These are phyloP conservation scores for Carnegiea gigantea DNA, from an alignment of 179 eudicot species.

Conservation along the genomic window DNA sequence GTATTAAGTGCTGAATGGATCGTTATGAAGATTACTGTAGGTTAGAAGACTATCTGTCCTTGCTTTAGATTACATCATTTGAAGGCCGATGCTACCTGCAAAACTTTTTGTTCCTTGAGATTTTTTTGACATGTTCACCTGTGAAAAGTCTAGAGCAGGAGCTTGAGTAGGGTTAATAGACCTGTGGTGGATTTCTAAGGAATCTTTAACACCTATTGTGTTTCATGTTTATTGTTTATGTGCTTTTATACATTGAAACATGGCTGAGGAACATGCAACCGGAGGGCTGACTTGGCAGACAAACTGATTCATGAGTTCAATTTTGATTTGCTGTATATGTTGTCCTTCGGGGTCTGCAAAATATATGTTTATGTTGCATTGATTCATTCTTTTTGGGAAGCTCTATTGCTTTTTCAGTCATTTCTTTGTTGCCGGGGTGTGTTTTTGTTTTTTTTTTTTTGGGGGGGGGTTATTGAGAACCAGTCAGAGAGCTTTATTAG, in stretches of 20 bases:
- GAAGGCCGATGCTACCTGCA: neutral
- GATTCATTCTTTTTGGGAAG: no score
- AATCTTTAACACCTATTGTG: neutral
- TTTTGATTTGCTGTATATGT: no score
- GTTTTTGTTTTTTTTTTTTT: neutral
- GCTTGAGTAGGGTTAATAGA: neutral
- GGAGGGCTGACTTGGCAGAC: no score
- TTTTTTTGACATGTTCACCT: neutral
- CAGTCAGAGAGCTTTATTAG: neutral
- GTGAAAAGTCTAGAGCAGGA: neutral
- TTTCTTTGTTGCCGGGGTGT: no score
- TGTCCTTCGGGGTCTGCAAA: no score
- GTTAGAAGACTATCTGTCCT: neutral
- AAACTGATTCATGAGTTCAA: no score
- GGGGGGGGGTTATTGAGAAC: neutral
- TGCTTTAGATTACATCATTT: conserved; percentile 1
- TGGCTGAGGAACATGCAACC: neutral
- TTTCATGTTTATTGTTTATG: no score
- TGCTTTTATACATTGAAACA: neutral
- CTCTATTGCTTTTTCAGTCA: no score
- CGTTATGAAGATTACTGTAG: neutral
- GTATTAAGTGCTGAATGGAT: neutral
- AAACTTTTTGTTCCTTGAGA: neutral
- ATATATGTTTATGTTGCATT: no score
- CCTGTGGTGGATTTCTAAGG: neutral